phyloP scores from a whole-genome alignment of 2,329 filamentous ascomycete species.

The Chaetothyriales sp. region DNA sequence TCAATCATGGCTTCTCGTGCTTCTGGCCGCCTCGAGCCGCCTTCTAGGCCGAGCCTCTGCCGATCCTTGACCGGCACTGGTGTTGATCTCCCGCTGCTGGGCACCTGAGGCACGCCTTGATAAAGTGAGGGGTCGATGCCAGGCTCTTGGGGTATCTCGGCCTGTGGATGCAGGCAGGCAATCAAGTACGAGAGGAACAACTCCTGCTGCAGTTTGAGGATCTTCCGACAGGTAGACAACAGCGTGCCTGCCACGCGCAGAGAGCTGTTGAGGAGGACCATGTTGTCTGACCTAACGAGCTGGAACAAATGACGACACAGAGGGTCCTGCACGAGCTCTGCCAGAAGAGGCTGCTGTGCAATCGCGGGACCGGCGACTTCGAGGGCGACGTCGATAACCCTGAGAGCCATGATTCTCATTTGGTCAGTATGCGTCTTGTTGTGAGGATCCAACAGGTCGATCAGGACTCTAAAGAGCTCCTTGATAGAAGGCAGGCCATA shows the following conservation, averaged over 20 bases:
- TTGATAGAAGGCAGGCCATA: slow-evolving; percentile 90
- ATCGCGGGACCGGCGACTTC: slow-evolving; percentile 95
- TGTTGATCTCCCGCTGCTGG: slow-evolving; percentile 68
- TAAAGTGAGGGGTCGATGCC: slow-evolving; percentile 87
- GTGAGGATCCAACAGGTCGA: slow-evolving; percentile 85
- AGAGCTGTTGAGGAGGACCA: slow-evolving; percentile 85
- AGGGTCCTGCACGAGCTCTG: slow-evolving; percentile 78
- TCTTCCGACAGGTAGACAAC: slow-evolving; percentile 74
- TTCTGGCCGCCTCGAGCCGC: slow-evolving; percentile 81
- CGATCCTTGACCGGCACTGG: slow-evolving; percentile 86
- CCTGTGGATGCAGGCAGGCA: slow-evolving; percentile 81
- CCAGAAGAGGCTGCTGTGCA: slow-evolving; percentile 76
- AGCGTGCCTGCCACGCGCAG: slow-evolving; percentile 83
- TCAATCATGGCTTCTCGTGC: slow-evolving; percentile 97
- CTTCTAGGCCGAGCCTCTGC: slow-evolving; percentile 83
- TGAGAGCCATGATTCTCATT: slow-evolving; percentile 91
- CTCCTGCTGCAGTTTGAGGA: slow-evolving; percentile 92
- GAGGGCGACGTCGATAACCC: slow-evolving; percentile 92
- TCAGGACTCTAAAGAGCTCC: slow-evolving; percentile 84
- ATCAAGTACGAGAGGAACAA: slow-evolving; percentile 89
- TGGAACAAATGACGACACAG: slow-evolving; percentile 92
- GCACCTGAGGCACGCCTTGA: slow-evolving; percentile 77
- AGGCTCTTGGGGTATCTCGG: slow-evolving; percentile 81
- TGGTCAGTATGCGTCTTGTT: slow-evolving; percentile 86
- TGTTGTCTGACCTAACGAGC: slow-evolving; percentile 88